Evolutionary conservation across 208 protist genomes (phyloP), one percentile per base, ranked within the genome.

Genomic region (Kentomonas sorsogonicus): DNA sequence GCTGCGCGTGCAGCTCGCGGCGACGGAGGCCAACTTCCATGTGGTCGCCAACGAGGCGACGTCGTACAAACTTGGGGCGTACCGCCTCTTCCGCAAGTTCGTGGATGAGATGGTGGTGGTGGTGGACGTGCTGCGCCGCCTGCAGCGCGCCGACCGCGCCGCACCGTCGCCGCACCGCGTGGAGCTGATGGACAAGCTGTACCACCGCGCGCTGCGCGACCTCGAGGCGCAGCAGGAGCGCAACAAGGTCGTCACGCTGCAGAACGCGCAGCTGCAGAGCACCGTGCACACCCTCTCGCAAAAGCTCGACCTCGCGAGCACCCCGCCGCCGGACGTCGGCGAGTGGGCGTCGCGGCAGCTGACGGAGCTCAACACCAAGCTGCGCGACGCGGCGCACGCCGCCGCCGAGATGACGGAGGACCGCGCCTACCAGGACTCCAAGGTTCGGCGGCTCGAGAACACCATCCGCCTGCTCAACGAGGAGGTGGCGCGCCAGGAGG

Each of bases 1-100:
- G 7, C 48, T 79, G 33, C 68, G 69, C 40, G 74, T 95, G 53
- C 84, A 91, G 52, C 76, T 95, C 16, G 75, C 72, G 13, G 88
- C 85, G 6, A 83, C 80, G 1, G 88, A 95, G 65, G 84, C 88
- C 10, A 95, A 95, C 74, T 78, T 83, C 47, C 80, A 84, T 38
- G 81, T 95, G 6, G 83, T 88, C 39, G 59, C 77, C 27, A 95
- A 95, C 68, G 88, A 95, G 71, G 88, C 84, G 15, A 90, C 60
- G 2, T 50, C 69, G 40, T 92, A 95, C 74, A 92, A 89, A 53
- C 75, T 84, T 6, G 82, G 74, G 36, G 88, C 88, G 1, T 89
- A 91, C 53, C 82, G 85, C 6, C 69, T 95, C 29, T 95, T 91
- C 56, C 79, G 83, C 26, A 70, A 73, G 34, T 95, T 92, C 63